These are phyloP conservation scores for Epicoccum nigrum DNA, from an alignment of 2,329 filamentous ascomycete species.

Conservation along the genomic window DNA sequence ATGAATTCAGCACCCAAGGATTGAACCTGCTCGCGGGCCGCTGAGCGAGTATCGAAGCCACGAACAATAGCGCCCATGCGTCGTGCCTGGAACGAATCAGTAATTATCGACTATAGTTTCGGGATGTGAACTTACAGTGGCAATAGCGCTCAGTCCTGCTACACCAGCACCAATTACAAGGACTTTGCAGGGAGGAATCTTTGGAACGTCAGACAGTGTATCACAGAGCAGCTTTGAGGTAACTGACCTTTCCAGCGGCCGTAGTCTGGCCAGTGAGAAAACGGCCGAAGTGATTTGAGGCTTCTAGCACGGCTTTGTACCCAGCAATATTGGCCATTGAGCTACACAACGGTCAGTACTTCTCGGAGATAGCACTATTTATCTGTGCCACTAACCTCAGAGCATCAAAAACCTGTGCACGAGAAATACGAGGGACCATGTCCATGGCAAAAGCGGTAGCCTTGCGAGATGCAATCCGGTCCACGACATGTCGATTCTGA, in stretches of 20 bases:
- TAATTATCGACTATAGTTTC: neutral
- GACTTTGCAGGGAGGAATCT: constrained; percentile 90
- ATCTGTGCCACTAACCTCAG: constrained; percentile 53
- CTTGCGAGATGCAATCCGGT: constrained; percentile 72
- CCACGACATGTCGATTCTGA: constrained; percentile 77
- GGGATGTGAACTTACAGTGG: constrained; percentile 60
- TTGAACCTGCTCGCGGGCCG: constrained; percentile 86
- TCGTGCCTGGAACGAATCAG: constrained; percentile 60
- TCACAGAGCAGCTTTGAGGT: neutral
- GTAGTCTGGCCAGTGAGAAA: constrained; percentile 91
- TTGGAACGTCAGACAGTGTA: constrained; percentile 29
- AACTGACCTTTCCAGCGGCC: constrained; percentile 68
- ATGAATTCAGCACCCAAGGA: constrained; percentile 89
- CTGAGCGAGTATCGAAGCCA: constrained; percentile 89
- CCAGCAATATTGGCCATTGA: constrained; percentile 96
- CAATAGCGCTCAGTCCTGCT: constrained; percentile 86
- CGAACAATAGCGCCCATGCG: constrained; percentile 88
- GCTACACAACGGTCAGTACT: constrained; percentile 52
- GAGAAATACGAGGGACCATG: constrained; percentile 86
- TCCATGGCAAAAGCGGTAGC: constrained; percentile 89
- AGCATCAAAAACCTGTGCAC: constrained; percentile 87
- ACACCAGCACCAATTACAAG: constrained; percentile 90
- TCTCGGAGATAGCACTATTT: neutral
- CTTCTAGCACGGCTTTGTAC: constrained; percentile 89
- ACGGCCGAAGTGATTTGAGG: constrained; percentile 85